phyloP scores from a whole-genome alignment of 495 filamentous ascomycete species.

The Daldinia concentrica region DNA sequence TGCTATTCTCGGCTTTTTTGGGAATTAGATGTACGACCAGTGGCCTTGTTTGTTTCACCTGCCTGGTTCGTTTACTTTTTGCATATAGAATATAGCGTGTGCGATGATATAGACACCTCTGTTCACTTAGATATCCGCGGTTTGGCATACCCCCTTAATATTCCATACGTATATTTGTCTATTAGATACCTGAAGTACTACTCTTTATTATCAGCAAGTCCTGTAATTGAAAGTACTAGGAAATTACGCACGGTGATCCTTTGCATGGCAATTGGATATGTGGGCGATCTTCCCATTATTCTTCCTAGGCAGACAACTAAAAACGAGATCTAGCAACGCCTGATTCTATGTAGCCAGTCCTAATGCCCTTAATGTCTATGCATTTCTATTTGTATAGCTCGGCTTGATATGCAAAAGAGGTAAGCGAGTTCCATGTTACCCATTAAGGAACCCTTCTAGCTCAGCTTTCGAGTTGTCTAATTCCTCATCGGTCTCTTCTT shows the following conservation, averaged over 20 bases:
- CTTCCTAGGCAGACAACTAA: neutral
- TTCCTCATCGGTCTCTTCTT: constrained; percentile 55
- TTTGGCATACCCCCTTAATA: neutral
- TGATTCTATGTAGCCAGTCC: constrained; percentile 21
- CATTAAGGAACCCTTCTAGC: constrained; percentile 45
- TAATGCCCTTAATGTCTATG: constrained; percentile 7
- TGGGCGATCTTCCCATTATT: neutral
- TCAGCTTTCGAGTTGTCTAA: constrained; percentile 48
- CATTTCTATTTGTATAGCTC: constrained; percentile 5
- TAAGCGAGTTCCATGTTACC: constrained; percentile 1
- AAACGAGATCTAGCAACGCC: constrained; percentile 13
- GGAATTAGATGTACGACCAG: neutral
- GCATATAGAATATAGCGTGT: neutral
- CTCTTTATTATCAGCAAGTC: neutral
- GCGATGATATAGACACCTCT: neutral
- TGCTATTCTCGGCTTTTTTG: neutral
- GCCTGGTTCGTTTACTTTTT: neutral
- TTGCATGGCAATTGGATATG: neutral
- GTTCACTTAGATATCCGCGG: neutral
- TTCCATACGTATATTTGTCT: neutral
- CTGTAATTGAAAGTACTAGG: no score
- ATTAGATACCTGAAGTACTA: neutral
- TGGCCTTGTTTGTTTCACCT: neutral
- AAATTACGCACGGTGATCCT: neutral
- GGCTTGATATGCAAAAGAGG: constrained; percentile 13